Evolutionary conservation across 2,329 filamentous ascomycete species (phyloP), one percentile per base, ranked within the genome.

Genomic region (Fusarium sp.): DNA sequence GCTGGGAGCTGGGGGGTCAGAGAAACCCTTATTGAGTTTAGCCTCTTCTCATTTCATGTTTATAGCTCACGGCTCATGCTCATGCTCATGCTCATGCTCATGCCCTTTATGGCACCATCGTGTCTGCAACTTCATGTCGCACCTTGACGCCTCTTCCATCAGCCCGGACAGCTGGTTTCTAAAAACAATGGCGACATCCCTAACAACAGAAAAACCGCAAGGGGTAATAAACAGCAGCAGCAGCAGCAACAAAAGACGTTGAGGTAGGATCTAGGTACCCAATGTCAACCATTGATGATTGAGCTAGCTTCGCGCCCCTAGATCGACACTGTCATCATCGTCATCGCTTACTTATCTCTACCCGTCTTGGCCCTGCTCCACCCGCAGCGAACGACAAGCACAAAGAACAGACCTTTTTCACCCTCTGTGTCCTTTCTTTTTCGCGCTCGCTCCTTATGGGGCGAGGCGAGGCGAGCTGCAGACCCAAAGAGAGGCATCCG

Each of bases 291-390:
- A 50, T 36, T 55, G 17, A 21, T 9, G 26, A 50, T 36, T 55
- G 17, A 36, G 34, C 44, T 55, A 34, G 24, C 20, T 43, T 28
- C 44, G 28, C 21, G 44, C 50, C 63, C 63, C 62, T 66, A 46
- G 62, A 66, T 62, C 42, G 56, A 47, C 62, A 46, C 62, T 66
- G 63, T 67, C 63, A 66, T 66, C 63, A 66, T 63, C 62, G 63
- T 63, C 63, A 66, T 66, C 47, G 62, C 63, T 63, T 44, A 58
- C 28, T 48, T 49, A 51, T 61, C 62, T 62, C 62, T 58, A 61
- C 61, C 63, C 63, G 50, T 56, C 59, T 63, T 62, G 59, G 60
- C 58, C 54, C 23, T 44, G 20, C 40, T 51, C 60, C 60, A 63
- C 60, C 40, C 12, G 15, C 9, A 67, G 58, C 50, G 50, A 67